These are phyloP conservation scores for Termitomyces titanicus DNA, from an alignment of 768 basidiomycete genomes.

Conservation along the genomic window DNA sequence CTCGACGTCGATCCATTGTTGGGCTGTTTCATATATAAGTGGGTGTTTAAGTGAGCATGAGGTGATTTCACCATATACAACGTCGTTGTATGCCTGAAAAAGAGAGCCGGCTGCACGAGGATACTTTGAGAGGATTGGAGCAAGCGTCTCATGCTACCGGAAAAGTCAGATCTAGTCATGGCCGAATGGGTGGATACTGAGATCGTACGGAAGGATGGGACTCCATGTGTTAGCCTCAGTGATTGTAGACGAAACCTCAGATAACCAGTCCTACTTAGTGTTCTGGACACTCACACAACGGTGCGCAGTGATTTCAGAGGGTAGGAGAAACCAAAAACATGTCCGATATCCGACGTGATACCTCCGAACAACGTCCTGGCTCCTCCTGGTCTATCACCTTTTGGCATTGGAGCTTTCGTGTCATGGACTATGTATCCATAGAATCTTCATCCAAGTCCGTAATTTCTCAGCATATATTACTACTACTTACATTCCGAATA, in stretches of 20 bases:
- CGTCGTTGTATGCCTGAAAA: conserved; percentile 77
- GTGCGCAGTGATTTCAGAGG: background rate
- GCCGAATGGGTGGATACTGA: background rate
- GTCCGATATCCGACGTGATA: conserved; percentile 9
- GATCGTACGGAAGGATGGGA: conserved; percentile 21
- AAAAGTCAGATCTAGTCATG: conserved; percentile 1
- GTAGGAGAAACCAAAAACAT: background rate
- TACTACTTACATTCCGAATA: conserved; percentile 16
- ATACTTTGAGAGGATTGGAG: conserved; percentile 52
- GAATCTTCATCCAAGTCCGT: conserved; percentile 36
- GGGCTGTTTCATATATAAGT: conserved; percentile 39
- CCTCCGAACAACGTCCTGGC: conserved; percentile 2
- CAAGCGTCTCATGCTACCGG: conserved; percentile 42
- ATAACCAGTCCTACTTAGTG: background rate
- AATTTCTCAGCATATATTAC: background rate
- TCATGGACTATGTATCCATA: conserved; percentile 37
- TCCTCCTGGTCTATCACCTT: background rate
- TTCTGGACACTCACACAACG: too few relatives aligned
- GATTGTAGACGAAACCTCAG: background rate
- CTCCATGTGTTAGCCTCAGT: conserved; percentile 14
- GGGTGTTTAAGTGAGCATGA: too few relatives aligned
- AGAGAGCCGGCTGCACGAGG: conserved; percentile 56
- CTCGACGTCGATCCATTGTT: conserved; percentile 66
- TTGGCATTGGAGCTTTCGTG: background rate
- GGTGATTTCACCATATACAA: conserved; percentile 47